These are phyloP conservation scores for Penicillium alfredii DNA, from an alignment of 495 filamentous ascomycete species.

Conservation along the genomic window DNA sequence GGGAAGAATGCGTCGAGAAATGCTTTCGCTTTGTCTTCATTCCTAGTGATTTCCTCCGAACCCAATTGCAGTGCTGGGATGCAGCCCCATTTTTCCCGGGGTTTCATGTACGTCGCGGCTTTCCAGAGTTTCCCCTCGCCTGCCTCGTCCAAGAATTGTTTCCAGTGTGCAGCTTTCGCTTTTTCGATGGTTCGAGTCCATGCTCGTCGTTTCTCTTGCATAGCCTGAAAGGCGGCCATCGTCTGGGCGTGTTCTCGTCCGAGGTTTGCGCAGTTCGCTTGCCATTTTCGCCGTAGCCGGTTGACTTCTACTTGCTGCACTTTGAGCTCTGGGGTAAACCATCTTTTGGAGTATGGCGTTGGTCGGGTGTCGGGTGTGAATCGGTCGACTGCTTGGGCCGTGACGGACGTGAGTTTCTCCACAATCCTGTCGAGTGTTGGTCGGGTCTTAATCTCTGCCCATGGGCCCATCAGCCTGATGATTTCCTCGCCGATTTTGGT, in stretches of 20 bases:
- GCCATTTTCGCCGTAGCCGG: slow-evolving; percentile 11
- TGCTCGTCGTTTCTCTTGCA: neutral
- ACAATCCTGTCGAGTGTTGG: slow-evolving; percentile 11
- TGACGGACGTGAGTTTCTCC: slow-evolving; percentile 8
- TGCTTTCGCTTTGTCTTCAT: slow-evolving; percentile 6
- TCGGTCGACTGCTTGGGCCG: slow-evolving; percentile 6
- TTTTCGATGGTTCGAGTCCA: slow-evolving; percentile 18
- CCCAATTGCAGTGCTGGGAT: slow-evolving; percentile 1
- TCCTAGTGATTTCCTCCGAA: slow-evolving; percentile 3
- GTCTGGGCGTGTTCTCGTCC: slow-evolving; percentile 6
- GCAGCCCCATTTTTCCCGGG: slow-evolving; percentile 4
- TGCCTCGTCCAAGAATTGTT: slow-evolving; percentile 18
- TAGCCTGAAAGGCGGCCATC: slow-evolving; percentile 1
- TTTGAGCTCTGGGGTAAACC: slow-evolving; percentile 22
- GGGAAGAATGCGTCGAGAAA: slow-evolving; percentile 10
- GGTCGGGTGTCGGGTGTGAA: slow-evolving; percentile 5
- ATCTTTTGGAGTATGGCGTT: slow-evolving; percentile 19
- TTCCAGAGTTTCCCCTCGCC: slow-evolving; percentile 19
- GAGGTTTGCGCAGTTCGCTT: slow-evolving; percentile 8
- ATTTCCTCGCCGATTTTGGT: slow-evolving; percentile 14
- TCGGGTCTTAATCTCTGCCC: slow-evolving; percentile 7
- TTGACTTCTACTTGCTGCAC: slow-evolving; percentile 15
- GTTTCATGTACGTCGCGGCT: slow-evolving; percentile 10
- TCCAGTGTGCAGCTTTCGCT: slow-evolving; percentile 12
- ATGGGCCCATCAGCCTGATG: slow-evolving; percentile 4